Conservation (phyloP, 345 rosid genomes). For the Laguncularia racemosa region DNA sequence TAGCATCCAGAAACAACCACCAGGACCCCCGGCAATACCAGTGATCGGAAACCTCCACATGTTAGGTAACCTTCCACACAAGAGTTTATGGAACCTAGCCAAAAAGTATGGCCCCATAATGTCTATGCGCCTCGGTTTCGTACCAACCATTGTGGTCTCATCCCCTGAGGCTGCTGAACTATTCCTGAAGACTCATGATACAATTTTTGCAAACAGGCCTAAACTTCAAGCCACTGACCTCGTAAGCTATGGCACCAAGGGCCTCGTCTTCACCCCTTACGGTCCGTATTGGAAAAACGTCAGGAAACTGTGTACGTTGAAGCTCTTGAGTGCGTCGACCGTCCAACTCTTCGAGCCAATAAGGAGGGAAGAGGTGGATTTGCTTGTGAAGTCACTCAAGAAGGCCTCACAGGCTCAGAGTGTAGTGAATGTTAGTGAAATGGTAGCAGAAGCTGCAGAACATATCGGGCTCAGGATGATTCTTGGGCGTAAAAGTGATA, state of each 20-base stretch:
- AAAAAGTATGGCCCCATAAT: constrained; percentile 36
- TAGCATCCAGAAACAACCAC: not conserved
- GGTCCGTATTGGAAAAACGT: constrained; percentile 23
- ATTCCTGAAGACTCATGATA: constrained; percentile 27
- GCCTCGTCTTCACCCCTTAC: constrained; percentile 15
- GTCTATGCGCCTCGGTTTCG: constrained; percentile 30
- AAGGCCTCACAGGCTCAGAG: not conserved
- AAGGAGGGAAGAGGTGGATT: constrained; percentile 11
- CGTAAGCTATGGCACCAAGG: constrained; percentile 7
- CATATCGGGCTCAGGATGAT: constrained; percentile 4
- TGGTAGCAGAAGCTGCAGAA: not conserved
- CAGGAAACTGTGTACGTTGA: constrained; percentile 17
- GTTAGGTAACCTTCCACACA: constrained; percentile 34
- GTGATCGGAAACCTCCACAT: constrained; percentile 30
- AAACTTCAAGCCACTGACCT: not conserved
- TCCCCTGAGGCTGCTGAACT: constrained; percentile 32
- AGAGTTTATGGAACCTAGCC: constrained; percentile 21
- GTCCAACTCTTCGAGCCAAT: constrained; percentile 8
- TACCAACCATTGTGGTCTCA: constrained; percentile 33
- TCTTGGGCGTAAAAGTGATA: not conserved
- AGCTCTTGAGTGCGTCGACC: constrained; percentile 18
- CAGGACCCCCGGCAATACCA: constrained; percentile 7
- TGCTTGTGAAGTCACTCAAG: constrained; percentile 1
- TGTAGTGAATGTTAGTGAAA: constrained; percentile 1
- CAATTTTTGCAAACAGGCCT: constrained; percentile 32